These are phyloP conservation scores for Pythium diclinum DNA, from an alignment of 352 stramenopile genomes.

Conservation along the genomic window DNA sequence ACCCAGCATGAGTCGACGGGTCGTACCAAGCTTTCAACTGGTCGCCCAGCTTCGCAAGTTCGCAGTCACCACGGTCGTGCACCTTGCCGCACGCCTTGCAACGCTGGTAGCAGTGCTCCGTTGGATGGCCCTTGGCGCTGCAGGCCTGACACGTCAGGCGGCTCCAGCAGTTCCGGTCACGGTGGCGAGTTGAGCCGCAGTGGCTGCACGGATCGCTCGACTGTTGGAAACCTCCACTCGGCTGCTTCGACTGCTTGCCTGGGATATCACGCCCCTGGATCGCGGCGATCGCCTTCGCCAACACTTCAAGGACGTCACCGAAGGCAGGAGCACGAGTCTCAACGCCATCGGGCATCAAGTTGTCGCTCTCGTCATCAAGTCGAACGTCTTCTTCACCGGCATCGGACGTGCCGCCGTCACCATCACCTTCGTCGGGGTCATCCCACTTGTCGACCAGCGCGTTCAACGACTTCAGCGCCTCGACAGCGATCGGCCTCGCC, in stretches of 20 bases:
- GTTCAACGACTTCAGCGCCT: constrained; percentile 1
- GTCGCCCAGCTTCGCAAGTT: not conserved
- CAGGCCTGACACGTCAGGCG: constrained; percentile 6
- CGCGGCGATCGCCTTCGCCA: not conserved
- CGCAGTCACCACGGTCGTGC: constrained; percentile 4
- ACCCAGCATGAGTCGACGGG: not conserved
- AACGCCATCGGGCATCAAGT: not conserved
- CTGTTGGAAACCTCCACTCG: not conserved
- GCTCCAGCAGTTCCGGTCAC: constrained; percentile 11
- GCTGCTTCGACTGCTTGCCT: not conserved
- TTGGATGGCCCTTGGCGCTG: not conserved
- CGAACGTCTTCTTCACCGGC: not conserved
- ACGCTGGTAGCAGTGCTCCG: constrained; percentile 7
- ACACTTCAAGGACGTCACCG: not conserved
- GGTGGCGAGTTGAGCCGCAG: constrained; percentile 5
- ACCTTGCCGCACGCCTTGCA: constrained; percentile 9
- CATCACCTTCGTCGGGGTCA: not conserved
- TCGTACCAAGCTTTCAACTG: constrained; percentile 14
- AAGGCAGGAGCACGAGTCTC: not conserved
- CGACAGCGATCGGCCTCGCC: not conserved
- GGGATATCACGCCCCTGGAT: constrained; percentile 3
- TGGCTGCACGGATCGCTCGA: constrained; percentile 2
- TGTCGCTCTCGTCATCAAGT: not conserved
- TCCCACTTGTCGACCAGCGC: not conserved
- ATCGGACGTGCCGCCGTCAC: not conserved